Evolutionary conservation across 352 stramenopile species (phyloP), one percentile per base, ranked within the genome.

Genomic region (Aphanomyces astaci): DNA sequence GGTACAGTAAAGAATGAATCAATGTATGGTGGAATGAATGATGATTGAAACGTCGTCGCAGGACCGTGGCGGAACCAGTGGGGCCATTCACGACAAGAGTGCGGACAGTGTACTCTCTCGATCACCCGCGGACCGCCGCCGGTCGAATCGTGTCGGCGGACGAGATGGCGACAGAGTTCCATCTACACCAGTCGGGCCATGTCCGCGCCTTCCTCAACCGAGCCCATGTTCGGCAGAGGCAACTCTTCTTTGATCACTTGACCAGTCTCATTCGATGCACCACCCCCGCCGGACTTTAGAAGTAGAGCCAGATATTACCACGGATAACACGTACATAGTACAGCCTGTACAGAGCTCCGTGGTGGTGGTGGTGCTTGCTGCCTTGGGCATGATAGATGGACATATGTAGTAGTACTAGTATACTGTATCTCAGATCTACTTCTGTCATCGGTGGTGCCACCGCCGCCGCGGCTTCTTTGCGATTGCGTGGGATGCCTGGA

Each of bases 41-140:
- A 28, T 25, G 13, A 43, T n/a, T 39, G 31, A 5, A 52, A 7
- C 17, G 30, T 51, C 7, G 32, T 19, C 13, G 10, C 59, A 68
- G 62, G 62, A 68, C 49, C 11, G 62, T 68, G 9, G 17, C 36
- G 30, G 62, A 68, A 1, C 36, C 32, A 5, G 15, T 57, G 10
- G 62, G 49, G n/a, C 36, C 13, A 7, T 19, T 59, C 7, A 32
- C 30, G n/a, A 68, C 62, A 7, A 22, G 62, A 17, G 24, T 43
- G 28, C 62, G 62, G 24, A 68, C 62, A 4, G 56, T 57, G 15
- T 68, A 68, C 51, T 59, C 49, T 13, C 57, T 68, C 11, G 49
- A 36, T 22, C 62, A 68, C 51, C 62, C 62, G 31, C 25, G 11
- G 1, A 68, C 36, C 2, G n/a, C 27, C 2, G 9, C 13, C 11